Evolutionary conservation across 768 basidiomycete genomes (phyloP), one percentile per base, ranked within the genome.

Genomic region (Macrolepiota dolichaula): DNA sequence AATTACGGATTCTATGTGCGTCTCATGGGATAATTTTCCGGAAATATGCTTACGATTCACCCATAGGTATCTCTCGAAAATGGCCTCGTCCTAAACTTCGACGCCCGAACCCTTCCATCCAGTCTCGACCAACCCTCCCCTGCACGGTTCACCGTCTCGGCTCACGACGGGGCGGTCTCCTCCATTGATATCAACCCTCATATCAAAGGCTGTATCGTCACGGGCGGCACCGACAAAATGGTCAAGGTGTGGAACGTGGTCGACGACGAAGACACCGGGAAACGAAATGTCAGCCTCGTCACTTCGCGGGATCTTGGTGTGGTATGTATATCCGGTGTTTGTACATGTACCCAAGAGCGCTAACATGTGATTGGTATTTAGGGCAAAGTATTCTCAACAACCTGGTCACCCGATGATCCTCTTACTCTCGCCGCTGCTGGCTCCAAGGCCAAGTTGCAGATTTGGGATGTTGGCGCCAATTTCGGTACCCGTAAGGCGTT

Each of bases 191-290:
- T 98, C 64, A 97, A 94, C 71, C 87, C 94, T 3, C 87, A 93
- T 69, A 81, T 98, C 42, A 86, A 85, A 57, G 97, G 97, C 1
- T 96, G 92, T 73, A 79, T 99, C 66, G 93, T 84, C 17, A 98
- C 97, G 0, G 97, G 96, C 19, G 97, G 97, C 1, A 88, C 89
- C 19, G 97, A 98, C 79, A 97, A 96, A 71, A 77, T 93, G 36
- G 92, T 97, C 71, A 98, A 98, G 73, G 80, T 98, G 3, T 99
- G 97, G 97, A 98, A 98, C 69, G 79, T 96, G 51, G 78, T 76
- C 46, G 89, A 91, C 62, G 86, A 85, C 50, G 79, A 80, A 37
- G 79, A 79, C 17, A 79, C 77, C 6, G 86, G 82, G 29, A 91
- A 89, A 76, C 79, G 85, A 37, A 84, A 84, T 57, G 91, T 96